Conservation (phyloP, 2,329 filamentous ascomycete genomes). For the Fusarium pseudoanthophilum region DNA sequence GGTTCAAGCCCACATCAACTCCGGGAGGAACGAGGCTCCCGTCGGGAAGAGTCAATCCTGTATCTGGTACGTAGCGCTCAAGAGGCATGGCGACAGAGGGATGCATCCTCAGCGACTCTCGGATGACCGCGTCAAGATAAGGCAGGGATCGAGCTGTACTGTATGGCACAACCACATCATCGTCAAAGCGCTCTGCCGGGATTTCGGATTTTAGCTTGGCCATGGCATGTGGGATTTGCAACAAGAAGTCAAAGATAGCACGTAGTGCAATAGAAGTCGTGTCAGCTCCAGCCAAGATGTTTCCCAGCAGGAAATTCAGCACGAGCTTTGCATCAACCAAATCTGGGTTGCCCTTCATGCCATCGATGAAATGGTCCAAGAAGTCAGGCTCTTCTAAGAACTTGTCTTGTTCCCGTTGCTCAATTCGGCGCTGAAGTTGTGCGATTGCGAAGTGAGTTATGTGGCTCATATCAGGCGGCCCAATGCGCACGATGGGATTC, state of each 20-base stretch:
- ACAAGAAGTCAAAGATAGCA: slow-evolving; percentile 51
- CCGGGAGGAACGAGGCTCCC: slow-evolving; percentile 49
- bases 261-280: slow-evolving; percentile 51
- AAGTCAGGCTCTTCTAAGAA: slow-evolving; percentile 44
- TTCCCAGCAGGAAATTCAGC: slow-evolving; percentile 49
- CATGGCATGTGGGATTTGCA: slow-evolving; percentile 46
- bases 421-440: slow-evolving; percentile 18
- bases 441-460: slow-evolving; percentile 14
- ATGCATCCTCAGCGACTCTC: slow-evolving; percentile 60
- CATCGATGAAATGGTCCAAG: slow-evolving; percentile 50
- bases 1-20: slow-evolving; percentile 55
- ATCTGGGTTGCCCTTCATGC: slow-evolving; percentile 47
- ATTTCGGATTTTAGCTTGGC: slow-evolving; percentile 30
- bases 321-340: slow-evolving; percentile 51
- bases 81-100: slow-evolving; percentile 57
- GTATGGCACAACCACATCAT: not conserved
- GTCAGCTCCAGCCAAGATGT: slow-evolving; percentile 51
- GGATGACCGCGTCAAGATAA: slow-evolving; percentile 56
- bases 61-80: slow-evolving; percentile 57
- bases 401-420: slow-evolving; percentile 15
- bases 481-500: slow-evolving; percentile 42
- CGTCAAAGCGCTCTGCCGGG: not conserved
- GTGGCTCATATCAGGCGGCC: slow-evolving; percentile 28
- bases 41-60: slow-evolving; percentile 49
- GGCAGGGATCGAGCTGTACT: slow-evolving; percentile 19